phyloP scores from a whole-genome alignment of 345 rosid genomes.

The Acer negundo region DNA sequence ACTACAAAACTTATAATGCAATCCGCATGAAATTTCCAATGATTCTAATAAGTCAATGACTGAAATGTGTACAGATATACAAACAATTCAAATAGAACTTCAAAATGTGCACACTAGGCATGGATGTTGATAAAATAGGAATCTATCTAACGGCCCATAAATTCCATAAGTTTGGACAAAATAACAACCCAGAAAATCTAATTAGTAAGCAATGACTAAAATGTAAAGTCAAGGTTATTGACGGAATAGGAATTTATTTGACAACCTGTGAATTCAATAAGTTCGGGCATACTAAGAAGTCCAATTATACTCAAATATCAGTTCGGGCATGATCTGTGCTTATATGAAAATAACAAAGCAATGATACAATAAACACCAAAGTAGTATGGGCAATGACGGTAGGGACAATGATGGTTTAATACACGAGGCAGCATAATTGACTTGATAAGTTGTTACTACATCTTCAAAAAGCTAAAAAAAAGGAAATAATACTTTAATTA shows the following conservation, averaged over 20 bases:
- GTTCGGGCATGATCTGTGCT: slow-evolving; percentile 1
- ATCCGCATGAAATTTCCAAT: neutral
- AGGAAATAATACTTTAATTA: slow-evolving; percentile 27
- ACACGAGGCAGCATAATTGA: neutral
- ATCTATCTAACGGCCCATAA: neutral
- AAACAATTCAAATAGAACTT: slow-evolving; percentile 9
- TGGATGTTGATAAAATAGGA: neutral
- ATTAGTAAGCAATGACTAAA: neutral
- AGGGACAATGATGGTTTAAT: neutral
- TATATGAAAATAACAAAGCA: slow-evolving; percentile 1
- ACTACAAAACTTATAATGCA: neutral
- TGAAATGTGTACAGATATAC: neutral
- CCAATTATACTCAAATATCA: neutral
- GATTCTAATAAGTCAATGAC: neutral
- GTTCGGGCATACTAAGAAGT: neutral
- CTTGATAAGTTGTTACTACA: neutral
- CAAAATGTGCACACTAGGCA: slow-evolving; percentile 4
- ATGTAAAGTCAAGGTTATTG: slow-evolving; percentile 1
- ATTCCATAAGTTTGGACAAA: neutral
- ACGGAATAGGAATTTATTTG: neutral
- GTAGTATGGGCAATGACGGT: neutral
- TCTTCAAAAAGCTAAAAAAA: slow-evolving; percentile 14
- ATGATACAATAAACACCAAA: neutral
- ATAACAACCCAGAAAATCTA: neutral
- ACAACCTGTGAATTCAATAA: neutral